Evolutionary conservation across 345 rosid species (phyloP).

Genomic region (Leavenworthia alabamica): DNA sequence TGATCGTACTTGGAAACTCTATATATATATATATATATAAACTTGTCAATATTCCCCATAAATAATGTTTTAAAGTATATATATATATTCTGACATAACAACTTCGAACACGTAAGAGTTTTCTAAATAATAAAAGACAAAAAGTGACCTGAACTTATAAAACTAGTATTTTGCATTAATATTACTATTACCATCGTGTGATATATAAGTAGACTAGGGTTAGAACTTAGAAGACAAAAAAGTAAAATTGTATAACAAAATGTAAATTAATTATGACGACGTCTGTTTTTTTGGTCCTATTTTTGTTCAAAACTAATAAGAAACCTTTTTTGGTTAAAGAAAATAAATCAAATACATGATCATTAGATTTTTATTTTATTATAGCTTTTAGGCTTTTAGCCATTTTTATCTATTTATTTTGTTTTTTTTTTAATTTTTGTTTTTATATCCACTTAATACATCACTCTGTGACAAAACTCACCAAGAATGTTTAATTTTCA

Average conservation of each 20-base stretch:
- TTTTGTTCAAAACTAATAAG: neutral
- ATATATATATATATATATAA: neutral
- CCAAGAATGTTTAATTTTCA: slow-evolving; percentile 15
- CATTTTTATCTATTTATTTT: neutral
- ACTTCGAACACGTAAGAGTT: too few relatives aligned
- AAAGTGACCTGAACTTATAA: too few relatives aligned
- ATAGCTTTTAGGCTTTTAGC: neutral
- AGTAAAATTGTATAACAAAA: neutral
- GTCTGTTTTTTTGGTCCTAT: too few relatives aligned
- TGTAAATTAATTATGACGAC: neutral
- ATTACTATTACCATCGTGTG: neutral
- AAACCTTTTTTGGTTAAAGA: neutral
- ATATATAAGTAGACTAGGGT: neutral
- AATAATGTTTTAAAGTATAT: too few relatives aligned
- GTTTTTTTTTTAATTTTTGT: neutral
- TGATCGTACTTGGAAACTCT: too few relatives aligned
- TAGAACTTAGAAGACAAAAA: too few relatives aligned
- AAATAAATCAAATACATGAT: slow-evolving; percentile 7
- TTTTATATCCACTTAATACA: neutral
- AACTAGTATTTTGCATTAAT: neutral
- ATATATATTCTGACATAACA: too few relatives aligned
- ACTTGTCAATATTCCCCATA: neutral
- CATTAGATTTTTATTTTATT: slow-evolving; percentile 9
- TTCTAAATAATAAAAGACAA: too few relatives aligned
- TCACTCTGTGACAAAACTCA: slow-evolving; percentile 19